Conservation (phyloP, 345 rosid species). For the Pelargonium nanum region DNA sequence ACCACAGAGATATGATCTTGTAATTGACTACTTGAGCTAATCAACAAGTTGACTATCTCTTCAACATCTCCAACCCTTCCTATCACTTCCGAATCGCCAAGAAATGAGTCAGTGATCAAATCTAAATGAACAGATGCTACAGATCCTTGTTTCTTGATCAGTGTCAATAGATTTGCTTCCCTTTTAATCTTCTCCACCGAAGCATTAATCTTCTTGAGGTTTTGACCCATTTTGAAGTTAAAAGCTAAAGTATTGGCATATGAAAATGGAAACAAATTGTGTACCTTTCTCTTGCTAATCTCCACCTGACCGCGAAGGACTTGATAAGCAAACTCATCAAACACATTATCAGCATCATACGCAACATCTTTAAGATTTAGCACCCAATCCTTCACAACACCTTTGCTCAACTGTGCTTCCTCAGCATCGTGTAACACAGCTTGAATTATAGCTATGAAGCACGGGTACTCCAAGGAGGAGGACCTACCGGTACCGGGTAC, state of each 20-base stretch:
- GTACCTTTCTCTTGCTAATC: conserved; percentile 1
- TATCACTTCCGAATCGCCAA: conserved; percentile 7
- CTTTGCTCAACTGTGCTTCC: conserved; percentile 1
- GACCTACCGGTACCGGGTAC: too few species aligned
- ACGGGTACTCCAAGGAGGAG: too few species aligned
- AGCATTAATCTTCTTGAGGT: background rate
- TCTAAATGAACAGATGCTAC: too few species aligned
- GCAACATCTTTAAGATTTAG: conserved; percentile 4
- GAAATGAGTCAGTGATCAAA: conserved; percentile 8
- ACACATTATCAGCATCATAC: conserved; percentile 17
- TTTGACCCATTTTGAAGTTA: background rate
- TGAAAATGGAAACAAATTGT: background rate
- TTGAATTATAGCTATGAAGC: background rate
- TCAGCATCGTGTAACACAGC: conserved; percentile 17
- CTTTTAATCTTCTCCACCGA: background rate
- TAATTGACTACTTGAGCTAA: background rate
- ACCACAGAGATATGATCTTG: conserved; percentile 10
- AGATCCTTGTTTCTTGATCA: background rate
- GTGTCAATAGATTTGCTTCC: background rate
- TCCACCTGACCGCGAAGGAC: background rate
- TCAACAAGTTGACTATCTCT: conserved; percentile 1
- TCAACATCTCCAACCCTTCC: conserved; percentile 24
- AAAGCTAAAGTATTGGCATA: background rate
- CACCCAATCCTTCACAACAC: conserved; percentile 11
- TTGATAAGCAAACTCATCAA: conserved; percentile 4